Conservation (phyloP, 2,329 filamentous ascomycete genomes). For the Fusarium sp. region DNA sequence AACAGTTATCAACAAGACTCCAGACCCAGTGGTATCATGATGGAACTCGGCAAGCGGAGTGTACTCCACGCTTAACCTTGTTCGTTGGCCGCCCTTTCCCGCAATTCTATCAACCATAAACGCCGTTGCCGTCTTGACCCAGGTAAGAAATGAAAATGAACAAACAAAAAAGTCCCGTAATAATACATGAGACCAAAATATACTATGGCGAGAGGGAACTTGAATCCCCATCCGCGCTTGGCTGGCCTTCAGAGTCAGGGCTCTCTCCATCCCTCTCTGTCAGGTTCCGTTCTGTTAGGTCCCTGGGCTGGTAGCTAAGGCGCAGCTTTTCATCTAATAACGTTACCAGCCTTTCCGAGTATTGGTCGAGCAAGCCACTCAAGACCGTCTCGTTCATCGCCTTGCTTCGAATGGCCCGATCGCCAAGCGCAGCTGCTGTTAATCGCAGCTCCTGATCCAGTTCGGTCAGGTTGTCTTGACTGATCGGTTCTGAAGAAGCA, state of each 20-base stretch:
- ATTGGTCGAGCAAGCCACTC: constrained; percentile 77
- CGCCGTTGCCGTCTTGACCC: constrained; percentile 31
- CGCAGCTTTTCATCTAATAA: constrained; percentile 79
- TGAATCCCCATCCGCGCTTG: constrained; percentile 51
- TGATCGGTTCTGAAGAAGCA: constrained; percentile 66
- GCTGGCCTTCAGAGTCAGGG: constrained; percentile 47
- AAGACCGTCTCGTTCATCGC: constrained; percentile 69
- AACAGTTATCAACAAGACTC: constrained; percentile 36
- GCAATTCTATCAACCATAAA: constrained; percentile 30
- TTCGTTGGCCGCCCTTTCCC: constrained; percentile 33
- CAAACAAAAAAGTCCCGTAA: constrained; percentile 23
- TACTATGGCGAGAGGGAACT: constrained; percentile 51
- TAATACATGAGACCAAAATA: constrained; percentile 27
- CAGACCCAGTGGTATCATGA: constrained; percentile 54
- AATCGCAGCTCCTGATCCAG: constrained; percentile 74
- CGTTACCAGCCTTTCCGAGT: constrained; percentile 77
- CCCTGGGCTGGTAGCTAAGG: constrained; percentile 55
- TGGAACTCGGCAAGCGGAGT: constrained; percentile 42
- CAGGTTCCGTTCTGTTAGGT: constrained; percentile 41
- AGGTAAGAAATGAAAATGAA: constrained; percentile 17
- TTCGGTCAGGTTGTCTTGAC: constrained; percentile 69
- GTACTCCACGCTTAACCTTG: constrained; percentile 28
- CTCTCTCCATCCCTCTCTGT: constrained; percentile 45
- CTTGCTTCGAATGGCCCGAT: constrained; percentile 66
- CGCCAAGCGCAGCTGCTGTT: constrained; percentile 71